A percentile compares a stretch with the other conserved stretches of the same genome.
These are phyloP conservation scores for Epithemia pelagica DNA, from an alignment of 108 stramenopile genomes.

Conservation along the genomic window DNA sequence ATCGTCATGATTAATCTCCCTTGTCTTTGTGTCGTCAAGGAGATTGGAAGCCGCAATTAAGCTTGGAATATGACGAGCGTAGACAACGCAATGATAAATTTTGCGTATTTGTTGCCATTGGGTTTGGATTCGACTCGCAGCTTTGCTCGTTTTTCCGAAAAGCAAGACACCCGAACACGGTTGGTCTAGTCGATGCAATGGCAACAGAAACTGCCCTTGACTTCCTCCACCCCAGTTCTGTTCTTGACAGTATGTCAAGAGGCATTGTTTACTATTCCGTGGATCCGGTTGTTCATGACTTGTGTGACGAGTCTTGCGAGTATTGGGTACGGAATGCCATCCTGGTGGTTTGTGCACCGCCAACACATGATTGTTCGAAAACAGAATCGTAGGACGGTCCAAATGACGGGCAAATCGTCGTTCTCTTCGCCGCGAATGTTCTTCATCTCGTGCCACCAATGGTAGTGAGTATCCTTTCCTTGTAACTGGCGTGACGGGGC, in stretches of 20 bases:
- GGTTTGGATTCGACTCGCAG: slow-evolving; percentile 63
- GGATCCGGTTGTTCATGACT: neutral
- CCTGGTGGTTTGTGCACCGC: slow-evolving; percentile 83
- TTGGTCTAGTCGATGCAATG: slow-evolving; percentile 80
- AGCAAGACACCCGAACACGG: slow-evolving; percentile 75
- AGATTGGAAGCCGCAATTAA: neutral
- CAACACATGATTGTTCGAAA: slow-evolving; percentile 72
- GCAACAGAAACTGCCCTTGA: slow-evolving; percentile 54
- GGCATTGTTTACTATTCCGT: slow-evolving; percentile 44
- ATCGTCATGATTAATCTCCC: too few species aligned
- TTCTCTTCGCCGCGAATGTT: too few species aligned
- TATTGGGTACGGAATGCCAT: slow-evolving; percentile 68
- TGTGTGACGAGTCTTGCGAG: neutral
- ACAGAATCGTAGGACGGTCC: slow-evolving; percentile 39
- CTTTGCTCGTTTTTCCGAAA: slow-evolving; percentile 72
- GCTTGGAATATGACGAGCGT: neutral
- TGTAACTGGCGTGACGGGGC: too few species aligned
- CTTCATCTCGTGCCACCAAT: too few species aligned
- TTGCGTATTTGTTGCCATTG: slow-evolving; percentile 59
- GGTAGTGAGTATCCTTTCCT: too few species aligned
- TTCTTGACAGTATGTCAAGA: slow-evolving; percentile 49
- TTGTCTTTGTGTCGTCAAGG: too few species aligned
- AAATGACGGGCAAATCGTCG: neutral
- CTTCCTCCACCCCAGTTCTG: slow-evolving; percentile 62
- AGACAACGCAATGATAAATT: slow-evolving; percentile 22